phyloP scores from a whole-genome alignment of 73 alveolate species.

The Diophrys sp. region DNA sequence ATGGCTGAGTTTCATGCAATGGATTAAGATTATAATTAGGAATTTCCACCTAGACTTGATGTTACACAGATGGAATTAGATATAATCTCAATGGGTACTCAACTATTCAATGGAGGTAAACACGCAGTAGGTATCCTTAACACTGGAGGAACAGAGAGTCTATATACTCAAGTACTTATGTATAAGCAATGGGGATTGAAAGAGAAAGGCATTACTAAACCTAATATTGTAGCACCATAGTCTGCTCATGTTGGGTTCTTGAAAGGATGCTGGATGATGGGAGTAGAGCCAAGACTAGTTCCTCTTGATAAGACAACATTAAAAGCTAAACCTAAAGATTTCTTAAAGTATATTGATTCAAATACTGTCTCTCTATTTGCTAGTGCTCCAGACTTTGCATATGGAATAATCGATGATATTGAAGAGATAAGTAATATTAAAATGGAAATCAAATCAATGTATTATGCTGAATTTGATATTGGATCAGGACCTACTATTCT shows the following conservation, averaged over 20 bases:
- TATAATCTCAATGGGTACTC: constrained; percentile 85
- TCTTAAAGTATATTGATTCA: constrained; percentile 59
- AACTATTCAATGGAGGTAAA: constrained; percentile 89
- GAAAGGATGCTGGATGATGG: constrained; percentile 90
- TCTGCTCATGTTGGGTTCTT: constrained; percentile 97
- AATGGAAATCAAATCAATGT: constrained; percentile 8
- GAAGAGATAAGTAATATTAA: constrained; percentile 65
- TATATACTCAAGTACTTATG: constrained; percentile 85
- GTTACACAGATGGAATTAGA: constrained; percentile 86
- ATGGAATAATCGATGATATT: constrained; percentile 90
- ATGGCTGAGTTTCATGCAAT: constrained; percentile 69
- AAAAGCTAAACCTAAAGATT: too few relatives aligned
- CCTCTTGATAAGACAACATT: too few relatives aligned
- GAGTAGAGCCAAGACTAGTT: constrained; percentile 77
- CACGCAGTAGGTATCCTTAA: constrained; percentile 92
- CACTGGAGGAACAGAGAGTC: constrained; percentile 97
- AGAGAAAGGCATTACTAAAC: constrained; percentile 64
- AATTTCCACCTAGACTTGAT: constrained; percentile 81
- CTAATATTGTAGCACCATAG: constrained; percentile 74
- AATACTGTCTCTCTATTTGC: constrained; percentile 89
- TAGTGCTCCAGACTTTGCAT: constrained; percentile 91
- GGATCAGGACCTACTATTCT: constrained; percentile 3
- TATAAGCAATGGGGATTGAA: constrained; percentile 76
- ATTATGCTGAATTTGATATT: constrained; percentile 5
- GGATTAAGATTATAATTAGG: constrained; percentile 86